phyloP scores from a whole-genome alignment of 1,139 yeast species.

The Yamadazyma mexicana region DNA sequence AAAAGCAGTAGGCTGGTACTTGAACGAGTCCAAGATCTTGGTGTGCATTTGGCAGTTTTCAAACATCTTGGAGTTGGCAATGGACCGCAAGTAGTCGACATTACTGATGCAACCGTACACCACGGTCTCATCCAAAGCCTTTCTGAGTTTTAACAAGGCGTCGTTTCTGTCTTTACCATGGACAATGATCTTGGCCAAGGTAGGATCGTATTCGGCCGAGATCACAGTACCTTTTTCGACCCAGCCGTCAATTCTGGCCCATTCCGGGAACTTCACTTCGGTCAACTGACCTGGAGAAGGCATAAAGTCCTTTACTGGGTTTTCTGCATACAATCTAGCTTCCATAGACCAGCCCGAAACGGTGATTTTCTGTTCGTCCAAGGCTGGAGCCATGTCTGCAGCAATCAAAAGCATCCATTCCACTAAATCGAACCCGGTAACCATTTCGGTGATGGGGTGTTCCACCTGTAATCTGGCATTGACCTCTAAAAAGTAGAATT shows the following conservation, averaged over 20 bases:
- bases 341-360: conserved; percentile 92
- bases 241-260: conserved; percentile 97
- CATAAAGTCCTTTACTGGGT: conserved; percentile 90
- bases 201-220: conserved; percentile 94
- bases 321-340: conserved; percentile 94
- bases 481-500: conserved; percentile 92
- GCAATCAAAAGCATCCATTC: conserved; percentile 97
- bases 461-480: conserved; percentile 97
- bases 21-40: conserved; percentile 80
- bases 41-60: conserved; percentile 82
- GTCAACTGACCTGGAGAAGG: conserved; percentile 96
- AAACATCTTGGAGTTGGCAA: conserved; percentile 83
- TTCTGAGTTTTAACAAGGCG: conserved; percentile 71
- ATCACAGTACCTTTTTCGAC: conserved; percentile 84
- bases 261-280: conserved; percentile 77
- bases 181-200: conserved; percentile 93
- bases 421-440: conserved; percentile 89
- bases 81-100: conserved; percentile 82
- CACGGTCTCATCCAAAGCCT: conserved; percentile 82
- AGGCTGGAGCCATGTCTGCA: conserved; percentile 83
- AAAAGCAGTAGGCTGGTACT: conserved; percentile 77
- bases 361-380: conserved; percentile 48
- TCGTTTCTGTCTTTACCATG: conserved; percentile 87
- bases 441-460: conserved; percentile 95
- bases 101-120: conserved; percentile 89